Evolutionary conservation across 164 flowering plant genomes (phyloP), one percentile per base, ranked within the genome.

Genomic region (Akebia trifoliata): DNA sequence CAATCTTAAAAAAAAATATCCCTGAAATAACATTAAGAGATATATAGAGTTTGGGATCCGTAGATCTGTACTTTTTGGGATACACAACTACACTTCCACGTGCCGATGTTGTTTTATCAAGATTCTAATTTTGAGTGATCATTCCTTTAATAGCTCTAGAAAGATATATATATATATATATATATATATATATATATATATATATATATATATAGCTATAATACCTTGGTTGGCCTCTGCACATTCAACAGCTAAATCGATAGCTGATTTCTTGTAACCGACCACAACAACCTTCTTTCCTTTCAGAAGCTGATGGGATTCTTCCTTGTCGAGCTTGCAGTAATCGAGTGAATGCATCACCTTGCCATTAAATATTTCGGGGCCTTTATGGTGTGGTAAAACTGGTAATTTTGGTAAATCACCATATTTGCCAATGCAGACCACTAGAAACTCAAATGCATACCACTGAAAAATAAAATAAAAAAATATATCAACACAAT

Each of bases 261-360:
- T 87, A 5, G 86, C 96, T 2, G 97, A 90, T 78, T 93, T 93
- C 62, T 90, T 89, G 84, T 69, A 93, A 39, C 98, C 98, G 38
- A 93, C 55, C 8, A 93, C 79, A 0, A 62, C 92, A 42, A 84
- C 92, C 64, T 84, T 93, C 67, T 87, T 87, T 20, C 78, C 89
- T 61, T 73, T 64, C 3, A 90, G 72, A 0, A 93, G 75, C 28
- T 81, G 52, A 36, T 58, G n/a, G 14, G 85, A 50, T 6, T 64
- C 85, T 44, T 84, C 86, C 34, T 78, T 68, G 69, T 79, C 72
- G 2, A 93, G 83, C 56, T 87, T 90, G 73, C 82, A 80, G 60
- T 89, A 93, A 28, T 90, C 97, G n/a, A 90, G 50, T 8, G 86
- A 17, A 66, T 93, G 98, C 80, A 93, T 9, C 3, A 90, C 90